Conservation (phyloP, 441 rosid genomes). For the Bocquillonia castaneifolia region DNA sequence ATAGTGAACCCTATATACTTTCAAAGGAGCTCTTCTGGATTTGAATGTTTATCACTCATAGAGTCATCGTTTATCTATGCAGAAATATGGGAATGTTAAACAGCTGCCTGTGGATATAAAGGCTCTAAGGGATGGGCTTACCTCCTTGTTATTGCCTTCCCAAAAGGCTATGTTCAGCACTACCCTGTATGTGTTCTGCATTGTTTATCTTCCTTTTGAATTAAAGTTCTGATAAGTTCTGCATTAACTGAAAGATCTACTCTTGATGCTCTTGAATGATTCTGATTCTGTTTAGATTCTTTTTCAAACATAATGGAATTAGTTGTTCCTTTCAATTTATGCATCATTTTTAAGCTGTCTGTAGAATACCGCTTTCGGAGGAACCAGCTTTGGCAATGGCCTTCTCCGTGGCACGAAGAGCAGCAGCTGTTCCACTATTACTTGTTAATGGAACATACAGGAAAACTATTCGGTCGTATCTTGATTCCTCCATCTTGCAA, state of each 20-base stretch:
- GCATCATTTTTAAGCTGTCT: constrained; percentile 24
- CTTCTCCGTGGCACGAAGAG: constrained; percentile 92
- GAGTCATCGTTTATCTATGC: constrained; percentile 34
- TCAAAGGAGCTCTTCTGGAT: constrained; percentile 21
- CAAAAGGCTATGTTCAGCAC: constrained; percentile 74
- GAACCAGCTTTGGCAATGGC: constrained; percentile 99
- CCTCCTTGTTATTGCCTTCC: constrained; percentile 81
- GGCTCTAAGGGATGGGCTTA: constrained; percentile 76
- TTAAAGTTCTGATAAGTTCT: constrained; percentile 5
- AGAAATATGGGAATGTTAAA: constrained; percentile 65
- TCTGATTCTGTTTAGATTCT: constrained; percentile 2
- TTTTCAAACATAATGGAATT: neutral
- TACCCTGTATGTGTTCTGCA: constrained; percentile 51
- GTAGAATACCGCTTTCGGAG: constrained; percentile 87
- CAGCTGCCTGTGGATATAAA: constrained; percentile 81
- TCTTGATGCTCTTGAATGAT: constrained; percentile 11
- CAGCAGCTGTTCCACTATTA: constrained; percentile 92
- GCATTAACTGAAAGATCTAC: constrained; percentile 12
- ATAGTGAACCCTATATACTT: constrained; percentile 24
- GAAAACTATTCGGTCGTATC: constrained; percentile 81
- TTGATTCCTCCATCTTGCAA: constrained; percentile 91
- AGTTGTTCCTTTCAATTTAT: constrained; percentile 17
- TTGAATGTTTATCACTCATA: constrained; percentile 12
- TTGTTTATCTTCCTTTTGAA: constrained; percentile 10
- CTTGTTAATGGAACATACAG: constrained; percentile 98